Evolutionary conservation across 805 yeast species (phyloP), one percentile per base, ranked within the genome.

Genomic region (Ogataea nonfermentans): DNA sequence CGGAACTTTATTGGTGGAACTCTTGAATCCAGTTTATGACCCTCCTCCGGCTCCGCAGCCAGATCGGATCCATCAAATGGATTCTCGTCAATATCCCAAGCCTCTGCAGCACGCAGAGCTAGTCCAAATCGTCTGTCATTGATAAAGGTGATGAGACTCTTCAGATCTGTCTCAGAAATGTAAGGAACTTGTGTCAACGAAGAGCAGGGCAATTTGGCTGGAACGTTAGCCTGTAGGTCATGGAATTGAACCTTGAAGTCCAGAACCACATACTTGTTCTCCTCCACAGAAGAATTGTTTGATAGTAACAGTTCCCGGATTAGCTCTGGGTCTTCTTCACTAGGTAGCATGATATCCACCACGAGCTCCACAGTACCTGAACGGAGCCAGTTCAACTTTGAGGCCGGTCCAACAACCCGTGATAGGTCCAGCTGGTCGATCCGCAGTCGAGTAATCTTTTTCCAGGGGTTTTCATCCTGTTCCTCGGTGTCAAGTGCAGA

Each of bases 301-400:
- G 46, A 31, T 40, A 40, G 36, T 31, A 29, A 26, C 23, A 54
- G 35, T 29, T 51, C 43, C 30, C 46, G 30, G 17, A 43, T 28
- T 15, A 44, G 41, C 0, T 49, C 54, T 11, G 51, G 50, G 2
- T 56, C 62, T n/a, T 66, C 67, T 14, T 69, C 70, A 22, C 63
- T 67, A 1, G 95, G 93, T 22, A 84, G 66, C 74, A 81, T 78
- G 14, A 85, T 75, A 61, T 85, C 93, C 3, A 87, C 84, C 12
- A 73, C 65, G 4, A 85, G 63, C 42, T 84, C 89, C 4, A 81
- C 78, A 48, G 78, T 78, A 4, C 93, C 91, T 32, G 77, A 78
- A 17, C 73, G 71, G 9, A 85, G 60, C 95, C 93, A 85, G 53
- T 79, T 81, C 53, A 84, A 78, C 46, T 78, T 73, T 53, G 70